A percentile compares a stretch with the other conserved stretches of the same genome.
Conservation (phyloP, 805 yeast genomes). For the Teunomyces lycoperdinae region DNA sequence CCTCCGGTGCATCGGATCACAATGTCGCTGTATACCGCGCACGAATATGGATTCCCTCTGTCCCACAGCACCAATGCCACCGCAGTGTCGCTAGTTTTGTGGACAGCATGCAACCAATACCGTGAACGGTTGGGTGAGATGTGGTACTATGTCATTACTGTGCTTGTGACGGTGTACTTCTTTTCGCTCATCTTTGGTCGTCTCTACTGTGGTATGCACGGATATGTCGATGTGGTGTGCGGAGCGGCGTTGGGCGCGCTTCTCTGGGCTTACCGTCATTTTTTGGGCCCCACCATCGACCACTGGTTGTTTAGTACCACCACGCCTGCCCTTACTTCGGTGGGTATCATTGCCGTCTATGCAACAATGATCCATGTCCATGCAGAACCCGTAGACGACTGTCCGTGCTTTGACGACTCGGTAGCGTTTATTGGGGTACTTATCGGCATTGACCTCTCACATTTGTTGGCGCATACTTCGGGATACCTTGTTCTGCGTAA, state of each 20-base stretch:
- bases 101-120: conserved; percentile 9
- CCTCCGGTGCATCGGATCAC: conserved; percentile 92
- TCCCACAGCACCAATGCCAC: conserved; percentile 95
- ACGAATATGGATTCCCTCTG: conserved; percentile 93
- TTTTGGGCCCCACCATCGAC: conserved; percentile 46
- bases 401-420: conserved; percentile 95
- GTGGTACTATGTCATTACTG: conserved; percentile 12
- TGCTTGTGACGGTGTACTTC: conserved; percentile 46
- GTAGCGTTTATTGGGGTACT: conserved; percentile 91
- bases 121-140: background rate
- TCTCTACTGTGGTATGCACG: conserved; percentile 97
- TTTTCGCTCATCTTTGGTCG: conserved; percentile 73
- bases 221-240: conserved; percentile 67
- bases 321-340: conserved; percentile 28
- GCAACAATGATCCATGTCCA: conserved; percentile 60
- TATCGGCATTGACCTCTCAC: conserved; percentile 67
- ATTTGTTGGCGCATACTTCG: conserved; percentile 45
- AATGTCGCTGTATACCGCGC: conserved; percentile 83
- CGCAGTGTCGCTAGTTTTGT: conserved; percentile 58
- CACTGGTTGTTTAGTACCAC: conserved; percentile 30
- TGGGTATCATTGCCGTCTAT: conserved; percentile 39
- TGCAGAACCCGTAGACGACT: conserved; percentile 83
- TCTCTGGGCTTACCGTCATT: conserved; percentile 48
- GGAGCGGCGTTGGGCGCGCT: conserved; percentile 66
- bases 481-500: conserved; percentile 21